Base-by-base conservation (phyloP, 2,329 filamentous ascomycete genomes). In the Colletotrichum sp. region DNA sequence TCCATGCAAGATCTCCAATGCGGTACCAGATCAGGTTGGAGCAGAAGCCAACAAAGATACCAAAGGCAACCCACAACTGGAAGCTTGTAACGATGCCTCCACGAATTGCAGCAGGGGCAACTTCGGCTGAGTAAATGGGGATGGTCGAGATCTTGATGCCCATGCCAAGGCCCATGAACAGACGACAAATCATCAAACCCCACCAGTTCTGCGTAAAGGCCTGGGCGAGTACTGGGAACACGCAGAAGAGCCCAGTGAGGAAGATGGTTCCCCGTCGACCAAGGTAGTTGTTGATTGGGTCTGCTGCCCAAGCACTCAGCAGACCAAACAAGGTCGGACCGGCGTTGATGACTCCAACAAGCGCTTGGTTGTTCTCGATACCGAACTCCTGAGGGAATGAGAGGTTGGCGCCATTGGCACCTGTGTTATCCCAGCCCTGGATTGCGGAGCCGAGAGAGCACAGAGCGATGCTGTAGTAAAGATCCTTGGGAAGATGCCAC, bases 41-140 rank as follows among this genome's bases (percentile, higher is more conserved):
- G 74, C 86, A 88, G 77, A 89, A 90, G 14, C 92, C 93, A 28
- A 86, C 78, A 71, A 86, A 82, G 79, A 88, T 88, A 67, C 87
- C 86, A 74, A 93, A 90, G 1, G 89, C 89, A 6, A 90, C 92
- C 90, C 92, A 94, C 68, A 89, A 94, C 94, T 96, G 78, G 92
- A 93, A 78, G 2, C 81, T 83, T 94, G 96, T 96, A 77, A 96
- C 94, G 7, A 97, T 86, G n/a, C 93, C 94, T 78, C 94, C 93
- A 80, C 94, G 90, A 68, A 95, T 92, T 6, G 87, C 83, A 4
- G 93, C 92, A 0, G 94, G 94, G 0, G 92, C 89, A 60, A 91
- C 94, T 82, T 96, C 94, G 2, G 94, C 94, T 1, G 93, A 92
- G 79, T 95, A 96, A 26, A 96, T 92, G 0, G 94, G 94, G 0